Percentiles rank a stretch among this genome's conserved stretches.
Conservation (phyloP, 202 grass and related monocot genomes). For the Musa balbisiana region DNA sequence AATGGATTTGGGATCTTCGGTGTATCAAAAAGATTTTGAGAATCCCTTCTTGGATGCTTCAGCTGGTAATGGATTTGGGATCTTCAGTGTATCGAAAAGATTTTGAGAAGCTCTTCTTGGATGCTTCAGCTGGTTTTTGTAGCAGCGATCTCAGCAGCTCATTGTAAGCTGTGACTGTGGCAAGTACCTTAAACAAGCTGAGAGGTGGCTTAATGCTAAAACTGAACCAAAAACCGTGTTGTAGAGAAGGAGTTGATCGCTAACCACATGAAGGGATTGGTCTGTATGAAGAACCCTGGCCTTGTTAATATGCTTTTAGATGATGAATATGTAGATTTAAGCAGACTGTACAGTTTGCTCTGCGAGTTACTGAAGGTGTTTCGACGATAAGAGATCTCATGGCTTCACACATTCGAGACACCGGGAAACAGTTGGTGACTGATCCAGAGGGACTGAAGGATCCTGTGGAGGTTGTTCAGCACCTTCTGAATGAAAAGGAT, state of each 20-base stretch:
- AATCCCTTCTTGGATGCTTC: not conserved
- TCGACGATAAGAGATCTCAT: not conserved
- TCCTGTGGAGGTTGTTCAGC: not conserved
- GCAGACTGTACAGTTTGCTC: not conserved
- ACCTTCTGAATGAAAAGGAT: not conserved
- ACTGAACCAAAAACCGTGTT: not conserved
- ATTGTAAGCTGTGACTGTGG: not conserved
- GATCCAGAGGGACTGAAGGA: not conserved
- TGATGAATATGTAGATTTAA: not conserved
- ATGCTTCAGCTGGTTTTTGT: slow-evolving; percentile 2
- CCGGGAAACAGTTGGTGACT: not conserved
- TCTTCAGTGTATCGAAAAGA: not conserved
- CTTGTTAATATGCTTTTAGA: not conserved
- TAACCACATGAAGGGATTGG: not conserved
- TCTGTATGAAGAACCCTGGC: not conserved
- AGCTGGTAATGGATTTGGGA: not conserved
- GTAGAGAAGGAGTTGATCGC: not conserved
- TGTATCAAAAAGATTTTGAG: not conserved
- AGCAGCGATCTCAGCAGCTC: not conserved
- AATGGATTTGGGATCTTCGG: not conserved
- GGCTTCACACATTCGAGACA: not conserved
- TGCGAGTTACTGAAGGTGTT: not conserved
- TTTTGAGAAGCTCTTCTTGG: not conserved
- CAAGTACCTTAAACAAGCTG: not conserved
- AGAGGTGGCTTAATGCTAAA: not conserved